Base-by-base conservation (phyloP, 225 moss, liverwort and hornwort species). In the Ulota crispa region DNA sequence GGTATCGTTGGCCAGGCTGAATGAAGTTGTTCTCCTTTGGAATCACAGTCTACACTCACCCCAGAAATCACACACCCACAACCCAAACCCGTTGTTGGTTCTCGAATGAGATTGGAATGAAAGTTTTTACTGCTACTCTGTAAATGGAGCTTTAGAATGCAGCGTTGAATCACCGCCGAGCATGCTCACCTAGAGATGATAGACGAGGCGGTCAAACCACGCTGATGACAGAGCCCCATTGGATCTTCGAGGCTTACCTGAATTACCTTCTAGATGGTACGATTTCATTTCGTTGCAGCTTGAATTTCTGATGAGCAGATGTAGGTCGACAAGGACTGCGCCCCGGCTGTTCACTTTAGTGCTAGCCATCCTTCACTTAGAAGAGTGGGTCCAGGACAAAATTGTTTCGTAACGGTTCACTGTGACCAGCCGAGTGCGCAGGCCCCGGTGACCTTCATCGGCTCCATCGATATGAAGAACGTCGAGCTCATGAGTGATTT, bases 1-100 rank as follows among this genome's bases (percentile, higher is more conserved):
- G 85, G 73, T 90, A 88, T 24, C 90, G 84, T 47, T 85, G 76
- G 62, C 90, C 90, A 19, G 88, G 86, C 57, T 90, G 90, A 45
- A 88, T 88, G 86, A 90, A 90, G 77, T 90, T 90, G 76, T 90
- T 90, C 71, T 90, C 90, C 87, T 88, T 90, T 4, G 83, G 85
- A 76, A 90, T 90, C 55, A 90, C 86, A 8, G 86, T 88, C 90
- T 90, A 76, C 27, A 83, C 24, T 57, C 73, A 39, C 70, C 39
- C 10, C 23, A n/a, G 23, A 21, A 73, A 78, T 5, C 50, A 18
- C 55, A 43, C 32, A 75, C 42, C 56, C 70, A 28, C n/a, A 27
- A 60, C 64, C 39, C 36, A 68, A 50, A 14, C 42, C 23, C 26
- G 47, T 16, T 15, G 23, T 42, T 23, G 2, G 72, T 43, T 67